A percentile compares a stretch with the other conserved stretches of the same genome.
These are phyloP conservation scores for Amaranthus cruentus DNA, from an alignment of 148 eudicot genomes.

Conservation along the genomic window DNA sequence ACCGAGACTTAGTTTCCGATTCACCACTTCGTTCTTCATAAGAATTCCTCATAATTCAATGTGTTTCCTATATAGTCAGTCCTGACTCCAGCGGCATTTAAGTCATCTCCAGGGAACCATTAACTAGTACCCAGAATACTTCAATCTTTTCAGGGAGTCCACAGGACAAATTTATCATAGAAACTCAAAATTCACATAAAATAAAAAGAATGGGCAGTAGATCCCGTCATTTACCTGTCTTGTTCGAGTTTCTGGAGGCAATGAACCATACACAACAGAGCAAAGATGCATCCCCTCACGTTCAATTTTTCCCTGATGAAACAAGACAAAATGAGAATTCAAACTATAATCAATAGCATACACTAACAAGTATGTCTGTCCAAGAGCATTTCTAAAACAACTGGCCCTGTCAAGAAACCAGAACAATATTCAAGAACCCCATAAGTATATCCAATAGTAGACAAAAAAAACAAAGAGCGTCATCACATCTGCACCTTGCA, in stretches of 20 bases:
- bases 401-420: not conserved
- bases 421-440: not conserved
- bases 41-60: not conserved
- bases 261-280: conserved; percentile 98
- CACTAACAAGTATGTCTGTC: not conserved
- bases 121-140: not conserved
- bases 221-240: conserved; percentile 58
- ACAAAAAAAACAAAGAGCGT: not conserved
- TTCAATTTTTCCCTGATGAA: conserved; percentile 67
- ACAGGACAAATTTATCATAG: not conserved
- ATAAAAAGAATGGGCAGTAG: not conserved
- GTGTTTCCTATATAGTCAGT: not conserved
- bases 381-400: not conserved
- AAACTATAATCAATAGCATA: conserved; percentile 5
- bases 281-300: conserved; percentile 67
- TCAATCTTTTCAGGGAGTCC: conserved; percentile 9
- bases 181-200: not conserved
- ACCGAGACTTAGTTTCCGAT: not conserved
- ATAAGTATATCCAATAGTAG: not conserved
- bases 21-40: not conserved
- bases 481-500: not conserved
- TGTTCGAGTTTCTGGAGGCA: conserved; percentile 90
- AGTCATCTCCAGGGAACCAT: not conserved
- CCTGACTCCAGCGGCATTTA: not conserved
- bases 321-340: conserved; percentile 5